Conservation (phyloP, 257 asterid genomes). For the Solanum raphanifolium region DNA sequence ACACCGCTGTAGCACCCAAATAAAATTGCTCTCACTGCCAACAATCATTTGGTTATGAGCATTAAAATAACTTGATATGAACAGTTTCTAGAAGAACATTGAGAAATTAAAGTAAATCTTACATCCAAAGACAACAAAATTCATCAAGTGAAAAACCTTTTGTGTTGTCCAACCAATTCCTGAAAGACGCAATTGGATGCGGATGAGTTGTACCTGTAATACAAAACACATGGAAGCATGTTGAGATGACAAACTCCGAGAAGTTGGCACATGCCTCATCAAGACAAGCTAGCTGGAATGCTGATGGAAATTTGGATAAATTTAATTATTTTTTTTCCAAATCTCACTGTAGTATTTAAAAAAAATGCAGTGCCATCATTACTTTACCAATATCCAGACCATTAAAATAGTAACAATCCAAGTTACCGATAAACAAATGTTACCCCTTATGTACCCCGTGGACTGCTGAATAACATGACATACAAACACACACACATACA, state of each 20-base stretch:
- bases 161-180: slow-evolving; percentile 35
- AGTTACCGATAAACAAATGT: not conserved
- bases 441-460: not conserved
- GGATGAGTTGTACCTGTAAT: slow-evolving; percentile 20
- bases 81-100: not conserved
- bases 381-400: not conserved
- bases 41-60: not conserved
- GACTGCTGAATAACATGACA: not conserved
- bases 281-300: not conserved
- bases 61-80: not conserved
- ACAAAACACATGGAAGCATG: not conserved
- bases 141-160: slow-evolving; percentile 34
- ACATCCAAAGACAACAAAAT: slow-evolving; percentile 26
- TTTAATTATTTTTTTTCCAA: not conserved
- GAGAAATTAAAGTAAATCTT: slow-evolving; percentile 14
- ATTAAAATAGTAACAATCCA: not conserved
- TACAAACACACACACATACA: not conserved
- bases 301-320: not conserved
- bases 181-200: slow-evolving; percentile 24
- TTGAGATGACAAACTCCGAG: not conserved
- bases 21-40: slow-evolving; percentile 20
- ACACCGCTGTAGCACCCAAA: slow-evolving; percentile 15
- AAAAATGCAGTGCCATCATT: not conserved
- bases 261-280: not conserved
- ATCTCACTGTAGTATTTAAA: not conserved